These are phyloP conservation scores for Diaporthe capsici DNA, from an alignment of 2,329 filamentous ascomycete species.

Conservation along the genomic window DNA sequence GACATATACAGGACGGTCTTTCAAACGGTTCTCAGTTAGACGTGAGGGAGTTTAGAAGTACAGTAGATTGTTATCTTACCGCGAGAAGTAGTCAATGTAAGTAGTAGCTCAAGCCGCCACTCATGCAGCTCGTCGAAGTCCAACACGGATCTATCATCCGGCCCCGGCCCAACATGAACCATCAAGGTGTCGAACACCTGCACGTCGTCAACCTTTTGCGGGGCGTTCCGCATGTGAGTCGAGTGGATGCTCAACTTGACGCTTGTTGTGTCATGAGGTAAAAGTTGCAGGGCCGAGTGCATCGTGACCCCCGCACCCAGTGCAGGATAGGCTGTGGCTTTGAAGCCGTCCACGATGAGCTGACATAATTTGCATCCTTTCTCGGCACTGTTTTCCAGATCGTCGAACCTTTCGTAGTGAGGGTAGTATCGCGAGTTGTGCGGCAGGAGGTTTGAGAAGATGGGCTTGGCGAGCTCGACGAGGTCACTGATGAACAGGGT, in stretches of 20 bases:
- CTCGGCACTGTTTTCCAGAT: not conserved
- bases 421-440: not conserved
- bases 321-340: not conserved
- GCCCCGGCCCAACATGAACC: not conserved
- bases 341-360: not conserved
- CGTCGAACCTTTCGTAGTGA: not conserved
- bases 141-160: constrained; percentile 1
- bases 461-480: not conserved
- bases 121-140: not conserved
- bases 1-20: not conserved
- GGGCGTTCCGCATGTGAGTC: not conserved
- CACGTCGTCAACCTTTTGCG: not conserved
- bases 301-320: not conserved
- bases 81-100: not conserved
- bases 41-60: not conserved
- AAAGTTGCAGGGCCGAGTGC: not conserved
- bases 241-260: not conserved
- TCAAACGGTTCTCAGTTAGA: accelerated
- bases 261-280: not conserved
- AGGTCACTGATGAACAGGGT: not conserved
- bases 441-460: not conserved
- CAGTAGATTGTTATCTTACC: not conserved
- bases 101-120: not conserved
- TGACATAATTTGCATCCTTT: not conserved
- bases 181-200: not conserved